Conservation (phyloP, 305 asterid species). For the Fraxinus latifolia region DNA sequence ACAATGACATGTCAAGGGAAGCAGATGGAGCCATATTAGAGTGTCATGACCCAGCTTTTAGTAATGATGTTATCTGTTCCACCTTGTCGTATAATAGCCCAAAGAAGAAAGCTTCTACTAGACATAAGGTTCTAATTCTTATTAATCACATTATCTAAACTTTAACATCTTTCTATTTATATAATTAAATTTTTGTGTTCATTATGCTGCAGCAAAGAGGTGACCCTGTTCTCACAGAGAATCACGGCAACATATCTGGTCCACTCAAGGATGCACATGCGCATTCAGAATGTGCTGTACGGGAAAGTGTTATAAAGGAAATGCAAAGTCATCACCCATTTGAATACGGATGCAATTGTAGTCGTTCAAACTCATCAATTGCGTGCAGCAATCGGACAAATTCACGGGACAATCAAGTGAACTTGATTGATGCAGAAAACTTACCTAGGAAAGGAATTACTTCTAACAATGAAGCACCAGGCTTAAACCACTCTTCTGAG, state of each 20-base stretch:
- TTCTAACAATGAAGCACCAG: conserved; percentile 30
- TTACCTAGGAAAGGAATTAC: conserved; percentile 29
- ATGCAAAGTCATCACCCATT: conserved; percentile 24
- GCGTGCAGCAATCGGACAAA: conserved; percentile 19
- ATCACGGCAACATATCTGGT: conserved; percentile 24
- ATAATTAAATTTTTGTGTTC: conserved; percentile 11
- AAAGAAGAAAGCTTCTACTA: conserved; percentile 20
- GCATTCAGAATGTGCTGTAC: conserved; percentile 29
- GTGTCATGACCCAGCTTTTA: conserved; percentile 36
- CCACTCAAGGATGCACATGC: conserved; percentile 28
- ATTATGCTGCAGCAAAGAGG: conserved; percentile 47
- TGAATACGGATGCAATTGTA: conserved; percentile 26
- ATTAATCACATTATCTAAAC: background rate
- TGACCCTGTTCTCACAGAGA: conserved; percentile 26
- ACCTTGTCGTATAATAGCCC: conserved; percentile 20
- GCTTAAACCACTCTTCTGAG: conserved; percentile 38
- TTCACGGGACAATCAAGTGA: conserved; percentile 26
- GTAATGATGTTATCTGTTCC: conserved; percentile 32
- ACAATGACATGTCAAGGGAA: conserved; percentile 29
- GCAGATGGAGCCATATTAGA: conserved; percentile 35
- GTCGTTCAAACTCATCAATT: conserved; percentile 32
- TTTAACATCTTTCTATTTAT: conserved; percentile 1
- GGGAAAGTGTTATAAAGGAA: conserved; percentile 27
- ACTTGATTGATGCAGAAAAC: conserved; percentile 35
- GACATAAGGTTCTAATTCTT: conserved; percentile 36